Percentiles rank a stretch among this genome's conserved stretches.
These are phyloP conservation scores for Chloromonas sp. DNA, from an alignment of 163 green algal genomes.

Conservation along the genomic window DNA sequence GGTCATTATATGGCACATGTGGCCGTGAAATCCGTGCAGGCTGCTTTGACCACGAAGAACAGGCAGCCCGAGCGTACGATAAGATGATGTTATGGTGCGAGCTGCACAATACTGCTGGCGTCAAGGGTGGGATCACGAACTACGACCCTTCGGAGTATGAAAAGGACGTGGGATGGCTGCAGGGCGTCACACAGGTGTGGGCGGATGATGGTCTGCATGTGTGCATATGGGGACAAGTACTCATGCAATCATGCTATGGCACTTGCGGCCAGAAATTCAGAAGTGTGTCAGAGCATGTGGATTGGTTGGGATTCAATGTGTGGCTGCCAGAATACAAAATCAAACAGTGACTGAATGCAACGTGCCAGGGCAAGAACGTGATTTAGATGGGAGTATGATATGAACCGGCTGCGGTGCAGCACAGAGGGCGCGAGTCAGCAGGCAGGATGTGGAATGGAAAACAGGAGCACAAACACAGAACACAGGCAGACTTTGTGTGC, in stretches of 20 bases:
- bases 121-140: constrained; percentile 82
- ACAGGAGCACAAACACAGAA: not conserved
- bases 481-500: too few relatives aligned
- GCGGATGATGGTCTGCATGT: not conserved
- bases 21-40: constrained; percentile 22
- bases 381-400: not conserved
- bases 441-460: not conserved
- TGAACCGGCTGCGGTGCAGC: not conserved
- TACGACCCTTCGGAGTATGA: constrained; percentile 83
- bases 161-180: constrained; percentile 61
- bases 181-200: constrained; percentile 48
- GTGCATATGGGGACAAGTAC: too few relatives aligned
- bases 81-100: constrained; percentile 96
- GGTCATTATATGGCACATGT: too few relatives aligned
- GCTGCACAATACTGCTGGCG: constrained; percentile 64
- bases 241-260: not conserved
- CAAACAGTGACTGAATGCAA: not conserved
- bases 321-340: not conserved
- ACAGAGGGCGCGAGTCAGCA: not conserved
- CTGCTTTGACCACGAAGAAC: constrained; percentile 88
- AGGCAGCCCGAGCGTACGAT: constrained; percentile 89
- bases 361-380: not conserved
- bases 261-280: not conserved
- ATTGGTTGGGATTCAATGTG: not conserved
- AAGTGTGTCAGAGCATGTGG: not conserved